Percentiles rank a stretch among this genome's conserved stretches.
Evolutionary conservation across 495 filamentous ascomycete species (phyloP).

Genomic region (Amphirosellinia nigrospora): DNA sequence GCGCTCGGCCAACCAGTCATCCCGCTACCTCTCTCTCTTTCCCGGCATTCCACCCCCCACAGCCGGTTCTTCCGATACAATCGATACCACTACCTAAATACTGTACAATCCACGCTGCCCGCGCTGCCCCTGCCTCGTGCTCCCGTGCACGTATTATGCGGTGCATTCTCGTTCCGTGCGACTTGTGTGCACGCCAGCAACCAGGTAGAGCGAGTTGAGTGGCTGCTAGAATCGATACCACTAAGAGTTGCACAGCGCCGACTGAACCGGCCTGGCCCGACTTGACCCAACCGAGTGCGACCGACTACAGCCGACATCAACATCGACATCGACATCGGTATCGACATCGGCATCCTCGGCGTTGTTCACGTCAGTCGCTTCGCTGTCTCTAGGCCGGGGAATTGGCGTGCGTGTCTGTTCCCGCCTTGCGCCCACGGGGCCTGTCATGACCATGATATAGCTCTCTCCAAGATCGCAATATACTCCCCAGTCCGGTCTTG

Average conservation of each 20-base stretch:
- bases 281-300: conserved; percentile 1
- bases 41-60: conserved; percentile 19
- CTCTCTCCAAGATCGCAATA: conserved; percentile 16
- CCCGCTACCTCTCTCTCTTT: background rate
- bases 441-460: conserved; percentile 37
- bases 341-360: background rate
- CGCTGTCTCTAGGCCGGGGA: background rate
- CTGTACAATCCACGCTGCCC: background rate
- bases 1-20: conserved; percentile 7
- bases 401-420: background rate
- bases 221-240: background rate
- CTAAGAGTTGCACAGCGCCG: conserved; percentile 13
- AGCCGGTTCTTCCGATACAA: conserved; percentile 16
- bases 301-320: background rate
- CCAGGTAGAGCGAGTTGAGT: background rate
- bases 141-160: background rate
- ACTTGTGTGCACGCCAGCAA: conserved; percentile 16
- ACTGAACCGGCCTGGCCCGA: background rate
- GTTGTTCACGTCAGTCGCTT: background rate
- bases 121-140: conserved; percentile 4
- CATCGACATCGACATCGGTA: background rate
- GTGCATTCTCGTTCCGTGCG: conserved; percentile 9
- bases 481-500: conserved; percentile 7
- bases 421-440: conserved; percentile 29
- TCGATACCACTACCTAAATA: too few relatives aligned